A percentile compares a stretch with the other conserved stretches of the same genome.
Conservation (phyloP, 2,329 filamentous ascomycete species). For the Paecilomyces fulvus region DNA sequence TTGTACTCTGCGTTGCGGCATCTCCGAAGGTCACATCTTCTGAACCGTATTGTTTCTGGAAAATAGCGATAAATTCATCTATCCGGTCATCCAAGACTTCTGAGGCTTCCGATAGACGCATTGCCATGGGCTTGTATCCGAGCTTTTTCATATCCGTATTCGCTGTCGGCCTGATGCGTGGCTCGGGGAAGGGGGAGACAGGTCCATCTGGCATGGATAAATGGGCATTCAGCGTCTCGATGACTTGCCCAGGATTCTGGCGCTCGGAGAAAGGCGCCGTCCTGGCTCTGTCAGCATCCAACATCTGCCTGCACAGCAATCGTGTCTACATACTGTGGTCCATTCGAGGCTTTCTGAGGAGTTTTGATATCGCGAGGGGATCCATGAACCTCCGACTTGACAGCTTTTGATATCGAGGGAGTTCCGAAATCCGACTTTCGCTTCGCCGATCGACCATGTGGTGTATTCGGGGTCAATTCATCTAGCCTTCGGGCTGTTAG, state of each 20-base stretch:
- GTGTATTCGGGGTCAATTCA: slow-evolving; percentile 59
- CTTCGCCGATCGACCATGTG: slow-evolving; percentile 40
- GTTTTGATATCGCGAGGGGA: slow-evolving; percentile 42
- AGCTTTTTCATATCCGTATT: slow-evolving; percentile 87
- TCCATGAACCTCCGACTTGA: slow-evolving; percentile 38
- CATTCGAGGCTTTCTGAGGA: slow-evolving; percentile 23
- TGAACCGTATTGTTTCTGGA: slow-evolving; percentile 65
- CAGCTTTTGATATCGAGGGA: slow-evolving; percentile 34
- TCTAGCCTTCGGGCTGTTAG: slow-evolving; percentile 46
- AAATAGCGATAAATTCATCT: slow-evolving; percentile 70
- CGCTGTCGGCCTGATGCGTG: slow-evolving; percentile 75
- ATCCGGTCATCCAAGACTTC: slow-evolving; percentile 93
- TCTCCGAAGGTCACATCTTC: slow-evolving; percentile 79
- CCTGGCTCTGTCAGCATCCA: slow-evolving; percentile 26
- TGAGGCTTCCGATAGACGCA: slow-evolving; percentile 88
- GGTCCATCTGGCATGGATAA: slow-evolving; percentile 60
- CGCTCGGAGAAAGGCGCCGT: slow-evolving; percentile 66
- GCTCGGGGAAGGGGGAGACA: slow-evolving; percentile 61
- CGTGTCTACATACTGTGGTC: slow-evolving; percentile 27
- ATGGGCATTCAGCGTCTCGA: slow-evolving; percentile 76
- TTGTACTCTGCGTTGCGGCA: slow-evolving; percentile 74
- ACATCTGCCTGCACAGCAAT: neutral
- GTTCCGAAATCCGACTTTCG: slow-evolving; percentile 45
- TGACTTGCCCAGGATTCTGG: slow-evolving; percentile 66
- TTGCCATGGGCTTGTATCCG: slow-evolving; percentile 82